Base-by-base conservation (phyloP, 331 rosid genomes). In the Prunus yedoensis region DNA sequence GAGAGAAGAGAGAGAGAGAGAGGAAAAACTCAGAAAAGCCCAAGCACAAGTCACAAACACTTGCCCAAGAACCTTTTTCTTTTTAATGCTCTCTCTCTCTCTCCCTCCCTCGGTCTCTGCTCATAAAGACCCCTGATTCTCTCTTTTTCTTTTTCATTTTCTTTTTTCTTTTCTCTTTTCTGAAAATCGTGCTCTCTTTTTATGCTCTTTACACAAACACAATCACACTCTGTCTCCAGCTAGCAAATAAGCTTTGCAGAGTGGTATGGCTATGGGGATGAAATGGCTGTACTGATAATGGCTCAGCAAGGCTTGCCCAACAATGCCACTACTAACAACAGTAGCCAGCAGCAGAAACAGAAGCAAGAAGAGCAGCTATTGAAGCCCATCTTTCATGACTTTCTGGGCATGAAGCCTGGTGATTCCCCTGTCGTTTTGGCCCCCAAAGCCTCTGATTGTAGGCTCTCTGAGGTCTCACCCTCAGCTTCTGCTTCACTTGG, bases 371-470 rank as follows among this genome's bases (percentile, higher is more conserved):
- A 61, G n/a, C 87, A 79, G 61, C 65, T 69, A 18, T 75, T 78
- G 64, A 90, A 84, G 16, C 90, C 94, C 2, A 76, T 87, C 2
- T 89, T 92, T 58, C 99, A 91, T 82, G 98, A 95, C 78, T 95
- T 95, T 81, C 87, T 95, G 43, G 97, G 96, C 77, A 88, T 81
- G 92, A 92, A 88, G 78, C 78, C 94, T 41, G 12, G 79, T 27
- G 88, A 84, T 62, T 60, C 88, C 21, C 74, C 68, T n/a, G 20
- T 76, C 46, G 77, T 68, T 74, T 75, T 77, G 63, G 27, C 74
- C 61, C 76, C 92, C 17, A 89, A 84, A 82, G 66, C 87, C 81
- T 67, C 90, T 50, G 90, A 86, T 77, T 70, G 73, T 5, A 82
- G 90, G 69, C 81, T 80, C 15, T 56, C 89, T 2, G 89, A 87